These are phyloP conservation scores for Colletotrichum sansevieriae DNA, from an alignment of 2,329 filamentous ascomycete genomes.

Conservation along the genomic window DNA sequence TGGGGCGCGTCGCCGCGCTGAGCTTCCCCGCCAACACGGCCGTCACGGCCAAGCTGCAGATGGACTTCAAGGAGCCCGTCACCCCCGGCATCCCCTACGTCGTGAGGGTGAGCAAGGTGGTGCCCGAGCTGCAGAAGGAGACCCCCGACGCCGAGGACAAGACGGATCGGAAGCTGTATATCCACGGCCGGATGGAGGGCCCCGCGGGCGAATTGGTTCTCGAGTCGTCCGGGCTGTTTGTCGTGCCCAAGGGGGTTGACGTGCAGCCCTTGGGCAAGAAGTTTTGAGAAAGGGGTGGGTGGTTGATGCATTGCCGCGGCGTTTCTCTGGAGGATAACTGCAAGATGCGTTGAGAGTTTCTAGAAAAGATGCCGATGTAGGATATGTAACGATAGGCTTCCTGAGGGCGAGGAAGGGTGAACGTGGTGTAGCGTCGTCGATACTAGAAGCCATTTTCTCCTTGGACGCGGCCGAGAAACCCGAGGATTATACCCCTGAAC, in stretches of 20 bases:
- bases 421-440: too few species aligned
- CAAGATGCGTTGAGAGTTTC: too few species aligned
- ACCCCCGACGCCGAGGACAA: constrained; percentile 32
- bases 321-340: neutral
- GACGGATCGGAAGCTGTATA: constrained; percentile 39
- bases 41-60: constrained; percentile 34
- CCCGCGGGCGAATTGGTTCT: constrained; percentile 6
- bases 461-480: too few species aligned
- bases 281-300: constrained; percentile 2
- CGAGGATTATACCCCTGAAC: too few species aligned
- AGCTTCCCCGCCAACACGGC: constrained; percentile 33
- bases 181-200: constrained; percentile 35
- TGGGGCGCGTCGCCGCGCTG: constrained; percentile 45
- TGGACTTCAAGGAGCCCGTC: constrained; percentile 36
- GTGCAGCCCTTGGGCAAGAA: constrained; percentile 29
- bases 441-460: too few species aligned
- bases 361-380: too few species aligned
- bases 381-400: too few species aligned
- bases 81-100: constrained; percentile 27
- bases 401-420: too few species aligned
- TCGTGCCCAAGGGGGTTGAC: constrained; percentile 38
- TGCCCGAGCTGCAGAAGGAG: constrained; percentile 29
- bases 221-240: constrained; percentile 39
- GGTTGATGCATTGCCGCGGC: neutral
- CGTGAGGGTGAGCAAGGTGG: constrained; percentile 25